Conservation (phyloP, 2,329 filamentous ascomycete species). For the Fusarium austroafricanum region DNA sequence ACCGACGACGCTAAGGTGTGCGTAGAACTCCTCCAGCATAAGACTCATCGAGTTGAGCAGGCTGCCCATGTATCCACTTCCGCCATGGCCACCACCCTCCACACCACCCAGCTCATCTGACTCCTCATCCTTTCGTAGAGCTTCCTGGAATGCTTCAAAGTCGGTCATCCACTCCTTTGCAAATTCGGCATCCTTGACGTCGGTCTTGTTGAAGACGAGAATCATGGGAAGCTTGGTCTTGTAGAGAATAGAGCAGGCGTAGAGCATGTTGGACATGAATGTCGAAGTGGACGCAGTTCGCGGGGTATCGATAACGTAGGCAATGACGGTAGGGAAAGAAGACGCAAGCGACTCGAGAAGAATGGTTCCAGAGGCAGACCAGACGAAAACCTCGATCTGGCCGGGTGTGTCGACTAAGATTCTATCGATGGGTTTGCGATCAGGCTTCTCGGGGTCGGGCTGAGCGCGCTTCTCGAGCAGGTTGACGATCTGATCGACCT, state of each 20-base stretch:
- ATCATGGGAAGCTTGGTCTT: conserved; percentile 99
- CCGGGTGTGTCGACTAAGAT: conserved; percentile 96
- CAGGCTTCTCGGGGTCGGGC: conserved; percentile 69
- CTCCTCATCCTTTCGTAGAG: conserved; percentile 83
- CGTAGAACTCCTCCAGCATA: conserved; percentile 97
- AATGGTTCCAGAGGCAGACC: conserved; percentile 95
- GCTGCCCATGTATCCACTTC: conserved; percentile 96
- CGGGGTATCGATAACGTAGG: conserved; percentile 97
- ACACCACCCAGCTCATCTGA: conserved; percentile 79
- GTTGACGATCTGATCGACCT: conserved; percentile 93
- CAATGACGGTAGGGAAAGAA: conserved; percentile 95
- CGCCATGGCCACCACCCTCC: conserved; percentile 75
- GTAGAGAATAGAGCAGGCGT: conserved; percentile 98
- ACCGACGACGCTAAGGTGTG: conserved; percentile 90
- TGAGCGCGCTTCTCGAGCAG: conserved; percentile 89
- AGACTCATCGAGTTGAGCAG: conserved; percentile 97
- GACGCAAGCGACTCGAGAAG: conserved; percentile 92
- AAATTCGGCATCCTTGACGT: conserved; percentile 90
- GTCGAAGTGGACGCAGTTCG: conserved; percentile 92
- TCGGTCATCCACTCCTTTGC: conserved; percentile 99
- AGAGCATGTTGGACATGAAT: conserved; percentile 99
- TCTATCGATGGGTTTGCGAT: conserved; percentile 76
- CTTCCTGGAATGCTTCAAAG: conserved; percentile 93
- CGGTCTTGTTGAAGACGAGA: conserved; percentile 98
- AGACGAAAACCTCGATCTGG: conserved; percentile 99